Evolutionary conservation across 192 early-diverging fungal genomes (phyloP).

Genomic region (Entomortierella chlamydospora): DNA sequence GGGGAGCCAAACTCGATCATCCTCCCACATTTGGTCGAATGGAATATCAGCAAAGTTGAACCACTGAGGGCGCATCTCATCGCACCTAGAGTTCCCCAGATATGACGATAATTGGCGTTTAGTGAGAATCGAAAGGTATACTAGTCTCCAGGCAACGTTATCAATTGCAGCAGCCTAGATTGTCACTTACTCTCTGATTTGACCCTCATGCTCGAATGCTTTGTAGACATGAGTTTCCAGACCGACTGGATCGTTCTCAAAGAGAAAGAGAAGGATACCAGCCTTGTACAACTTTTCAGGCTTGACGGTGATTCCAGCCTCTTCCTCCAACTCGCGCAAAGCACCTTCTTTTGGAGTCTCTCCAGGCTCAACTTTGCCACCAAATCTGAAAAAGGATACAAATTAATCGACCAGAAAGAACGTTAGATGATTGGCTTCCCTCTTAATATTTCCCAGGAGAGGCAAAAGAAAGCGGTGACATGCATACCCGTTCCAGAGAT

Average conservation of each 20-base stretch:
- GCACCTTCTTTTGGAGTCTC: constrained; percentile 75
- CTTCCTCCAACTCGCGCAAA: constrained; percentile 71
- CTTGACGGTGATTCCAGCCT: constrained; percentile 60
- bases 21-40: constrained; percentile 78
- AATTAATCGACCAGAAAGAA: not conserved
- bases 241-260: constrained; percentile 68
- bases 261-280: constrained; percentile 73
- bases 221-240: constrained; percentile 77
- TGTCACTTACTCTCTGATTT: constrained; percentile 66
- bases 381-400: constrained; percentile 76
- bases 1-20: constrained; percentile 76
- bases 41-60: constrained; percentile 67
- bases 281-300: constrained; percentile 56
- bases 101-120: not conserved
- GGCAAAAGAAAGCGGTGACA: not conserved
- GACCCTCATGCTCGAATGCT: constrained; percentile 57
- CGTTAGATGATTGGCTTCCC: too few relatives aligned
- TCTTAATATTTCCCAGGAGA: not conserved
- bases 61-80: constrained; percentile 86
- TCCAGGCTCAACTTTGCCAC: constrained; percentile 78
- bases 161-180: too few relatives aligned
- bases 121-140: not conserved
- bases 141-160: not conserved
- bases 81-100: constrained; percentile 53
- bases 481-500: constrained; percentile 71